A percentile compares a stretch with the other conserved stretches of the same genome.
phyloP scores from a whole-genome alignment of 805 yeast species.

The Wickerhamiella cacticola region DNA sequence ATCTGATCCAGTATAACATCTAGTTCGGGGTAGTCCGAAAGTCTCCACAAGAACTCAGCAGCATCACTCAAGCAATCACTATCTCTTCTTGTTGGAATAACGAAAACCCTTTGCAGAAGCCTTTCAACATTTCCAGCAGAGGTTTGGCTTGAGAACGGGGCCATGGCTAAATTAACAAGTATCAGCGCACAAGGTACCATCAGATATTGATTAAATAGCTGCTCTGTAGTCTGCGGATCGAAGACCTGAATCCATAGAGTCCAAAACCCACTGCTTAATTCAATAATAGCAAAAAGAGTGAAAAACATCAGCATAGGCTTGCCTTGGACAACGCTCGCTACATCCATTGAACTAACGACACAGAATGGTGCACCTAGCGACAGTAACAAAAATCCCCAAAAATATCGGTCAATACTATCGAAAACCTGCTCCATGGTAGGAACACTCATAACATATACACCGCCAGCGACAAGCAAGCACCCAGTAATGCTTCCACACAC shows the following conservation, averaged over 20 bases:
- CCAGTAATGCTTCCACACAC: conserved; percentile 17
- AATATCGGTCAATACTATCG: conserved; percentile 14
- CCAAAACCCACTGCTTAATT: conserved; percentile 12
- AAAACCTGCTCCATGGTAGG: conserved; percentile 15
- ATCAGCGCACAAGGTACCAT: conserved; percentile 8
- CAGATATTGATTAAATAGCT: conserved; percentile 10
- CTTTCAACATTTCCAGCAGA: conserved; percentile 12
- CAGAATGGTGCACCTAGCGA: conserved; percentile 19
- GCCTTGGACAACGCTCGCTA: conserved; percentile 6
- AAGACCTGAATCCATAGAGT: conserved; percentile 2
- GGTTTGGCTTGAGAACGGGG: conserved; percentile 12
- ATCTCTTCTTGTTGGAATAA: neutral
- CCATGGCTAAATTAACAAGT: neutral
- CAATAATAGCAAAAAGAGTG: conserved; percentile 8
- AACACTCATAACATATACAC: conserved; percentile 17
- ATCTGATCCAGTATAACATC: neutral
- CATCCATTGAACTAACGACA: conserved; percentile 10
- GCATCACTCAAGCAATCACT: neutral
- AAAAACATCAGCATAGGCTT: conserved; percentile 7
- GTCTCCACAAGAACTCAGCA: neutral
- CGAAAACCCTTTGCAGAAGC: conserved; percentile 6
- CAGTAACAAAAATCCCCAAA: conserved; percentile 17
- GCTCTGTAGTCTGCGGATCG: conserved; percentile 1
- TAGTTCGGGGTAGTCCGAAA: neutral
- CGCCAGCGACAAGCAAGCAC: conserved; percentile 19